Evolutionary conservation across 768 basidiomycete genomes (phyloP).

Genomic region (Boletus tomentosulus): DNA sequence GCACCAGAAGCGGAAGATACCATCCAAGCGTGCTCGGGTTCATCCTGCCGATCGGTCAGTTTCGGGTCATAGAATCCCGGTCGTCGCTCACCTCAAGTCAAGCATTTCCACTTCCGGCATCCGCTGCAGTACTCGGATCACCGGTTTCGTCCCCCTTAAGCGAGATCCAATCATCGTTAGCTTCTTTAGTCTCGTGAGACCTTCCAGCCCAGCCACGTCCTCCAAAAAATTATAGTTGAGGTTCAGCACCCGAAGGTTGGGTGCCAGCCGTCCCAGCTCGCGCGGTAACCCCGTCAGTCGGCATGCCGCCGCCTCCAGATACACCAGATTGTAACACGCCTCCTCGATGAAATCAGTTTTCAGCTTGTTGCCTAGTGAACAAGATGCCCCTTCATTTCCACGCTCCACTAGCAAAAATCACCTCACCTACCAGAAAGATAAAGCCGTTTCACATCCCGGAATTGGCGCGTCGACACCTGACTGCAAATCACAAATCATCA

Average conservation of each 20-base stretch:
- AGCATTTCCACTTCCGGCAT: constrained; percentile 83
- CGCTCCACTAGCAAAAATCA: constrained; percentile 14
- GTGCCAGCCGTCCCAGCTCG: constrained; percentile 59
- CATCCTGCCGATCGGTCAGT: constrained; percentile 54
- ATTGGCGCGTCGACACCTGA: constrained; percentile 51
- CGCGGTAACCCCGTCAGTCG: constrained; percentile 71
- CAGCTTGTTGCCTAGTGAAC: constrained; percentile 66
- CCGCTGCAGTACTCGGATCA: constrained; percentile 66
- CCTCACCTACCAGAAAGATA: constrained; percentile 82
- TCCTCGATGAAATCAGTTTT: constrained; percentile 57
- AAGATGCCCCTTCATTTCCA: constrained; percentile 19
- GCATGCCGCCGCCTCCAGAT: constrained; percentile 90
- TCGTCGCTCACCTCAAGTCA: constrained; percentile 72
- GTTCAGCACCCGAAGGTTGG: constrained; percentile 88
- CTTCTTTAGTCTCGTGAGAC: constrained; percentile 73
- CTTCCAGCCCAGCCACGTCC: constrained; percentile 61
- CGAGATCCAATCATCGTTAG: constrained; percentile 84
- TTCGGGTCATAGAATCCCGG: constrained; percentile 17
- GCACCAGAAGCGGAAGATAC: constrained; percentile 85
- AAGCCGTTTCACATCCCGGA: constrained; percentile 88
- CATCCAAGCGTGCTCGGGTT: constrained; percentile 96
- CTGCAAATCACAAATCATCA: constrained; percentile 35
- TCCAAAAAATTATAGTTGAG: constrained; percentile 97
- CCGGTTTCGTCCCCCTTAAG: constrained; percentile 65
- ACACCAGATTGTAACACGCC: constrained; percentile 84